Evolutionary conservation across 2,329 filamentous ascomycete genomes (phyloP).

Genomic region (Fusarium sp.): DNA sequence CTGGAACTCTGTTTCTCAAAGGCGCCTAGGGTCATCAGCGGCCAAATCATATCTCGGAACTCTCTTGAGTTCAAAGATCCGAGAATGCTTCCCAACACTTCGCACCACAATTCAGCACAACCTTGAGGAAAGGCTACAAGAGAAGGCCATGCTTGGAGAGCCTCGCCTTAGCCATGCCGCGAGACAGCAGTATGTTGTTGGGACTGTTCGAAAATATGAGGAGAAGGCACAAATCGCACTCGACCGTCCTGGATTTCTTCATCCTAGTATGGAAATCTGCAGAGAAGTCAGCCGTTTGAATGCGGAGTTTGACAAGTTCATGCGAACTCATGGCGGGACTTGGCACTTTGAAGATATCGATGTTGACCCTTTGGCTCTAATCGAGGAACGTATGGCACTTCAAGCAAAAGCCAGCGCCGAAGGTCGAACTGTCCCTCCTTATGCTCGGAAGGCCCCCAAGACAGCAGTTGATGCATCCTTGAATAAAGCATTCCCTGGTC

Average conservation of each 20-base stretch:
- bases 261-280: conserved; percentile 42
- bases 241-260: conserved; percentile 41
- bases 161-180: conserved; percentile 40
- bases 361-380: conserved; percentile 22
- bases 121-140: conserved; percentile 27
- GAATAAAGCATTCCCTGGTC: conserved; percentile 4
- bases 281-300: conserved; percentile 36
- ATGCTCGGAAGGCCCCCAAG: background rate
- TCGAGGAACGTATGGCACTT: background rate
- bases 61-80: conserved; percentile 52
- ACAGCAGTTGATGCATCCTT: background rate
- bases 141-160: conserved; percentile 42
- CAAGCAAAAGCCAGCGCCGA: background rate
- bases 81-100: conserved; percentile 49
- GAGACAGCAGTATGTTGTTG: conserved; percentile 45
- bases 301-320: conserved; percentile 44
- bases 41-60: conserved; percentile 48
- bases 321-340: conserved; percentile 44
- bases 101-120: conserved; percentile 38
- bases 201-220: conserved; percentile 43
- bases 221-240: conserved; percentile 37
- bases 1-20: conserved; percentile 45
- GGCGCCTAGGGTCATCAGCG: conserved; percentile 46
- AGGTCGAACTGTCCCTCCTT: background rate
- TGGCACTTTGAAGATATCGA: conserved; percentile 45